Evolutionary conservation across 768 basidiomycete species (phyloP), one percentile per base, ranked within the genome.

Genomic region (Amanita subjunquillea): DNA sequence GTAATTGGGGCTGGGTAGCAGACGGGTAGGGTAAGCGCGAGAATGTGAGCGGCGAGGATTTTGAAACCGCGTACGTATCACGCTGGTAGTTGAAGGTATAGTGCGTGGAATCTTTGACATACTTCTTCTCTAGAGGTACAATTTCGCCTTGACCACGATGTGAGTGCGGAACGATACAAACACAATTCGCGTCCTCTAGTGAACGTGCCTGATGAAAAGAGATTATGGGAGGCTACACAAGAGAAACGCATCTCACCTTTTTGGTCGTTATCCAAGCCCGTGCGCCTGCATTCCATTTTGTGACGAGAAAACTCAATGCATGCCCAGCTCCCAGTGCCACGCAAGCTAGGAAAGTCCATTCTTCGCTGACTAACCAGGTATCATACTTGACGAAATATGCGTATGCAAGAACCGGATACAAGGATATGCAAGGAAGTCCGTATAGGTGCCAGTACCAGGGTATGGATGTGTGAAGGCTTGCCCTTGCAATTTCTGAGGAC

Each of bases 311-410:
- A 62, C 89, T 92, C 53, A 99, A 76, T 3, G 92, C 91, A 65
- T 98, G 96, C 2, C 87, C 82, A 5, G 80, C 85, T 20, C 88
- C 88, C 6, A 99, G 78, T 3, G 82, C 69, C 12, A 94, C 85
- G 58, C 87, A 92, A 36, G 87, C 89, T 20, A 98, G 78, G 64
- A 98, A 99, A 0, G 96, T 95, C 94, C 94, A 98, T 65, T 98
- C 95, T 69, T 95, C 92, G 53, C 88, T 90, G 62, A 84, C 78
- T 51, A 97, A 72, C 87, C 90, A 96, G 56, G 83, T 71, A 60
- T 95, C 90, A 67, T 97, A 96, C 66, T 79, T 85, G 68, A 92
- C 67, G 60, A 85, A 90, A 73, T 97, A 98, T 20, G 93, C 86
- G 66, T 95, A 96, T 23, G 87, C 88, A 29, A 90, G 77, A 29